Percentiles rank a stretch among this genome's conserved stretches.
phyloP scores from a whole-genome alignment of 345 rosid species.

The Hibiscus trionum region DNA sequence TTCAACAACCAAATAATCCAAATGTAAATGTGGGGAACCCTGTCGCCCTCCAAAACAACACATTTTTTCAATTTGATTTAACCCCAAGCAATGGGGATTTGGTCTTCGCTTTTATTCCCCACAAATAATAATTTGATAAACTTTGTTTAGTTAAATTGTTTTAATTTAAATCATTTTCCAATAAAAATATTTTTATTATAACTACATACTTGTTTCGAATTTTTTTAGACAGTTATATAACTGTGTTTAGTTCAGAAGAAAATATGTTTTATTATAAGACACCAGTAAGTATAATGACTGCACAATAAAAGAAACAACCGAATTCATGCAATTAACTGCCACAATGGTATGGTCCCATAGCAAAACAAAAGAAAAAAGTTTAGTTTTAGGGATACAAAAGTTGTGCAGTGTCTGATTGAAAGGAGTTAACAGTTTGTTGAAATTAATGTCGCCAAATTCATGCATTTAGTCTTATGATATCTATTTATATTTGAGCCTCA shows the following conservation, averaged over 20 bases:
- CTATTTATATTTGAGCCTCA: neutral
- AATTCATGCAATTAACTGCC: conserved; percentile 5
- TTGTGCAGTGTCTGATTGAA: neutral
- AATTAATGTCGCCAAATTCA: neutral
- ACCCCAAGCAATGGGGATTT: conserved; percentile 2
- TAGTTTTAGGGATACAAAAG: conserved; percentile 9
- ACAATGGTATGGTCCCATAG: neutral
- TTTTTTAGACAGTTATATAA: no score
- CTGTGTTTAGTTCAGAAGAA: no score
- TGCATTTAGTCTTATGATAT: conserved; percentile 7
- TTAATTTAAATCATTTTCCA: no score
- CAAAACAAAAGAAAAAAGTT: neutral
- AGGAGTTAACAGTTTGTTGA: neutral
- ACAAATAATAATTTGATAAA: no score
- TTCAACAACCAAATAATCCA: conserved; percentile 9
- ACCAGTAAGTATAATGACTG: no score
- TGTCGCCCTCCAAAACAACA: conserved; percentile 30
- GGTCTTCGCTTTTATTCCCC: neutral
- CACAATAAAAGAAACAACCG: neutral
- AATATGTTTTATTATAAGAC: no score
- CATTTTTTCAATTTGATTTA: conserved; percentile 14
- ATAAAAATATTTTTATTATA: no score
- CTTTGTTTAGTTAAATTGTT: no score
- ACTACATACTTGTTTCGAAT: no score
- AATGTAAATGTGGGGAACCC: conserved; percentile 19